Evolutionary conservation across 805 yeast genomes (phyloP), one percentile per base, ranked within the genome.

Genomic region (Pichia insulana): DNA sequence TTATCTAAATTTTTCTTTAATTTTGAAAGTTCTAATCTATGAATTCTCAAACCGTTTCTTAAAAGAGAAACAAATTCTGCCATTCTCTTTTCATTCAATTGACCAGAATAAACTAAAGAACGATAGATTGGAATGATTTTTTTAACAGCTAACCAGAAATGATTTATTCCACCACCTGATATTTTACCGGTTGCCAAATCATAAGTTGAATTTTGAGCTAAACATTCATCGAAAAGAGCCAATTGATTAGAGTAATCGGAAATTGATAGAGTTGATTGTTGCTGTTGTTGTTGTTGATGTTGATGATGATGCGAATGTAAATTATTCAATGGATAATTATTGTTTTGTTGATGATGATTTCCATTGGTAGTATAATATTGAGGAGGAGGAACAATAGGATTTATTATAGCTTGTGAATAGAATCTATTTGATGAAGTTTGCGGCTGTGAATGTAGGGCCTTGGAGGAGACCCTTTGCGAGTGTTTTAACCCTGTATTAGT

Each of bases 1-100:
- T 74, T 73, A 55, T 76, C 82, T 12, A 79, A 73, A 50, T 76
- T 76, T 56, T 74, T 74, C 45, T 73, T 68, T 58, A 76, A 62
- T 52, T 75, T 70, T 6, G 78, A 68, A 40, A 74, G 58, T 52
- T 75, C 78, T 31, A 68, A 60, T 55, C 80, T 68, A 52, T 74
- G 75, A 22, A 74, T 74, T 53, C 80, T 65, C 31, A 76, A 60
- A 4, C 78, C 80, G 43, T 74, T 74, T 49, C 77, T 75, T 34
- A 76, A 57, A 3, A 75, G 53, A 40, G 74, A 74, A 17, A 74
- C 71, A 45, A 76, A 59, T 32, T 69, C 67, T 2, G 76, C 66
- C 47, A 71, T 71, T 47, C 77, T 60, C 36, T 61, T 64, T 25
- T 67, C 64, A 44, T 67, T 67, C 42, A 75, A 62, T 45, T 72